These are phyloP conservation scores for Sporothrix euskadiensis DNA, from an alignment of 2,329 filamentous ascomycete species.

Conservation along the genomic window DNA sequence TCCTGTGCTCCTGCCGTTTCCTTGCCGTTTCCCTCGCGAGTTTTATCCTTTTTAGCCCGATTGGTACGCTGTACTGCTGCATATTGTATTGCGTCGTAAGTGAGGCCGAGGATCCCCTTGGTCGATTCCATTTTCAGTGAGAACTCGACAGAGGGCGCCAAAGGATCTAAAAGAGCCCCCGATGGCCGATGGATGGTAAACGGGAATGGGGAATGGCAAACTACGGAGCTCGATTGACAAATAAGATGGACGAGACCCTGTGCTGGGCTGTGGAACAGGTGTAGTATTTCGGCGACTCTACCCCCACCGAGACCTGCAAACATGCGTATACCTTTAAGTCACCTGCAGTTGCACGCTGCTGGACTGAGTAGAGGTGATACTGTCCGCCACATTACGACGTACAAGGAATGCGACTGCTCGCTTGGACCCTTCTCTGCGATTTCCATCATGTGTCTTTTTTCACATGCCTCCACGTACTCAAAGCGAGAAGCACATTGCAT, in stretches of 20 bases:
- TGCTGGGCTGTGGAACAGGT: too few relatives aligned
- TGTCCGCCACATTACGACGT: background rate
- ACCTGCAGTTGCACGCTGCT: background rate
- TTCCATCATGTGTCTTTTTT: background rate
- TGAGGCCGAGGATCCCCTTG: background rate
- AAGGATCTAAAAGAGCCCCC: background rate
- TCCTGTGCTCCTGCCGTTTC: background rate
- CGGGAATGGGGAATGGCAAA: background rate
- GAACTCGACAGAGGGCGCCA: background rate
- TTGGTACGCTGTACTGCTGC: background rate
- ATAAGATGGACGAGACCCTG: too few relatives aligned
- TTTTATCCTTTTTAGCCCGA: background rate
- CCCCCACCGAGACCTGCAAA: background rate
- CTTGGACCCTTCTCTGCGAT: background rate
- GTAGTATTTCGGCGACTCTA: background rate
- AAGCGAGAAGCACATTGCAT: background rate
- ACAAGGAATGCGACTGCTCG: background rate
- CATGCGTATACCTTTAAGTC: background rate
- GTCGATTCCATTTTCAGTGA: background rate
- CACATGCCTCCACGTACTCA: background rate
- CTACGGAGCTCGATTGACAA: background rate
- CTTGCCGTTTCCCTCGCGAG: too few relatives aligned
- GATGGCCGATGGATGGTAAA: background rate
- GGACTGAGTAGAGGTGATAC: background rate
- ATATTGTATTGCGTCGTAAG: background rate